phyloP scores from a whole-genome alignment of 305 asterid species.

The Fraxinus ornus region DNA sequence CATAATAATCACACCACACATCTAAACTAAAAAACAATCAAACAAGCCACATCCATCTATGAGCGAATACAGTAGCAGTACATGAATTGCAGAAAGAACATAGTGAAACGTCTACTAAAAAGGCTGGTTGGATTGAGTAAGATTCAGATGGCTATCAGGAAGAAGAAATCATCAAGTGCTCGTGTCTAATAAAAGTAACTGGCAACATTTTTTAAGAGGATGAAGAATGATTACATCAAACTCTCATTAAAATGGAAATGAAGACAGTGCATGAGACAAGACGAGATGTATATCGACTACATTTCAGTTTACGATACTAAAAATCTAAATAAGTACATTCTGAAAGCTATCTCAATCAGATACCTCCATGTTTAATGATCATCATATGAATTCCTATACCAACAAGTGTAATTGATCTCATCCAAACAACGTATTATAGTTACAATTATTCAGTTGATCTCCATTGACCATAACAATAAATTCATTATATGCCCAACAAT shows the following conservation, averaged over 20 bases:
- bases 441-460: neutral
- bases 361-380: neutral
- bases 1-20: neutral
- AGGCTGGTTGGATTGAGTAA: conserved; percentile 10
- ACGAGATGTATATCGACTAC: neutral
- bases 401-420: conserved; percentile 9
- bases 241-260: conserved; percentile 15
- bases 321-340: conserved; percentile 1
- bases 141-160: neutral
- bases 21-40: conserved; percentile 8
- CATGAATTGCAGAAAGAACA: neutral
- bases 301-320: conserved; percentile 6
- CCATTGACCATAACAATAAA: conserved; percentile 5
- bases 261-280: neutral
- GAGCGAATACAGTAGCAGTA: neutral
- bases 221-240: conserved; percentile 1
- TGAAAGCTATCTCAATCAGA: neutral
- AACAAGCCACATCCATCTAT: conserved; percentile 2
- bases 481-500: conserved; percentile 13
- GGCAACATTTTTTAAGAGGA: neutral
- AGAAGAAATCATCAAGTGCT: conserved; percentile 11
- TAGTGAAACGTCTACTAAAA: neutral
- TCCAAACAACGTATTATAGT: neutral
- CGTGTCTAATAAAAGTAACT: conserved; percentile 8
- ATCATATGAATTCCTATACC: conserved; percentile 7